Evolutionary conservation across 345 rosid genomes (phyloP).

Genomic region (Eucalyptus tenuipes): DNA sequence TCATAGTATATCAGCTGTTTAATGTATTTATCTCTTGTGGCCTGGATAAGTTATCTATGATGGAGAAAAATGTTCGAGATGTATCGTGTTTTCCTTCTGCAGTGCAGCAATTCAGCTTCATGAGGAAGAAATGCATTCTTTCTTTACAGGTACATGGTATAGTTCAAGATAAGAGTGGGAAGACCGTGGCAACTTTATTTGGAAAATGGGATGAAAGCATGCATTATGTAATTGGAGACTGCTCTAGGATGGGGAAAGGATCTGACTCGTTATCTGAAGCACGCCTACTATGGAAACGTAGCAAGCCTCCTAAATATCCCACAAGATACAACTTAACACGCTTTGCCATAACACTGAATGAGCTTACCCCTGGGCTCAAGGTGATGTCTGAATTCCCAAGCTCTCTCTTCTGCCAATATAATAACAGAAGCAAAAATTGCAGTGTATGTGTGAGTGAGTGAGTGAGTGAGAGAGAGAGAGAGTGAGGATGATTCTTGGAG

Average conservation of each 20-base stretch:
- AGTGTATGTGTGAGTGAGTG: neutral
- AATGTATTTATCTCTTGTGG: neutral
- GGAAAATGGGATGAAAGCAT: constrained; percentile 99
- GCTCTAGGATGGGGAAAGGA: constrained; percentile 60
- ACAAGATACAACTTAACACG: constrained; percentile 88
- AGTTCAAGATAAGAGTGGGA: constrained; percentile 68
- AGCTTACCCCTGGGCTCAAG: constrained; percentile 81
- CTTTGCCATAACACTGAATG: constrained; percentile 83
- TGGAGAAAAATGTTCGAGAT: neutral
- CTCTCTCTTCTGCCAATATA: neutral
- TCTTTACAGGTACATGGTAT: constrained; percentile 78
- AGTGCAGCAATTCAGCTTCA: neutral
- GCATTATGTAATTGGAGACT: constrained; percentile 66
- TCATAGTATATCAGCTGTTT: neutral
- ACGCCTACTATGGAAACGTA: constrained; percentile 65
- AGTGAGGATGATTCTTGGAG: neutral
- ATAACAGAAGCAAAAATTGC: neutral
- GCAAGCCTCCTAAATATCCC: constrained; percentile 62
- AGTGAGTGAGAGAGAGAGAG: neutral
- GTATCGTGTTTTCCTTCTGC: neutral
- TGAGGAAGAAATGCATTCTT: neutral
- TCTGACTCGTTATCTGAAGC: constrained; percentile 46
- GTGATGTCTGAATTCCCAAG: constrained; percentile 11
- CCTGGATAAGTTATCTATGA: neutral
- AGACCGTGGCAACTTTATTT: constrained; percentile 67